Conservation (phyloP, 1,139 yeast species). For the Candida dubliniensis region DNA sequence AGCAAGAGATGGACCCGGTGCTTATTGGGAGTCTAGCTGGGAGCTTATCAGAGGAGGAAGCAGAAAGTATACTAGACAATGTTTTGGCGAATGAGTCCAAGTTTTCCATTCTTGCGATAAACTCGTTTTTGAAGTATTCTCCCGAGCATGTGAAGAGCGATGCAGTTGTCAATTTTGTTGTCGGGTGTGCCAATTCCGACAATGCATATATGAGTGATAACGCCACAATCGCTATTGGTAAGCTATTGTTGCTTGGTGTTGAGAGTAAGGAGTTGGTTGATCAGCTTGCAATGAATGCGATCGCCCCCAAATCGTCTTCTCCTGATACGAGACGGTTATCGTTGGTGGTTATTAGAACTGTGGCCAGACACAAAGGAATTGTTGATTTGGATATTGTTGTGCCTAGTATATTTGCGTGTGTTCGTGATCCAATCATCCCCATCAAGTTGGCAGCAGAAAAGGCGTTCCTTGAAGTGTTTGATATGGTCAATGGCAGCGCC, state of each 20-base stretch:
- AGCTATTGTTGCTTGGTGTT: constrained; percentile 54
- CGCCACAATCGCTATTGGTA: constrained; percentile 82
- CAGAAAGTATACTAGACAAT: constrained; percentile 54
- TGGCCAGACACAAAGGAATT: constrained; percentile 60
- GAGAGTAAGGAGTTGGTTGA: constrained; percentile 33
- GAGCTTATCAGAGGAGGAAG: constrained; percentile 66
- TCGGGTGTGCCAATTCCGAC: constrained; percentile 45
- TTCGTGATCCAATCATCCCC: constrained; percentile 84
- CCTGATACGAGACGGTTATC: constrained; percentile 81
- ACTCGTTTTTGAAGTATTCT: constrained; percentile 78
- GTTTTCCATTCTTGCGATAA: constrained; percentile 71
- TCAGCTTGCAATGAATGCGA: constrained; percentile 51
- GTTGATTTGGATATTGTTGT: constrained; percentile 54
- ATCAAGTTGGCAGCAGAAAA: constrained; percentile 94
- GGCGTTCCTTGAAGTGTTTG: constrained; percentile 74
- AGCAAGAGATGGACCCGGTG: constrained; percentile 67
- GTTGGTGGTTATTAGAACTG: constrained; percentile 72
- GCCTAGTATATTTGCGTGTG: constrained; percentile 77
- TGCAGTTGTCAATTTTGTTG: constrained; percentile 36
- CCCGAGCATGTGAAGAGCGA: constrained; percentile 46
- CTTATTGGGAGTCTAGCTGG: constrained; percentile 76
- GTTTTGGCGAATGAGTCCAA: constrained; percentile 57
- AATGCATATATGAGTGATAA: constrained; percentile 69
- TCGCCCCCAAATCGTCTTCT: constrained; percentile 60
- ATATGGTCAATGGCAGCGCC: constrained; percentile 63